Base-by-base conservation (phyloP, 805 yeast genomes). In the Torulaspora delbrueckii region DNA sequence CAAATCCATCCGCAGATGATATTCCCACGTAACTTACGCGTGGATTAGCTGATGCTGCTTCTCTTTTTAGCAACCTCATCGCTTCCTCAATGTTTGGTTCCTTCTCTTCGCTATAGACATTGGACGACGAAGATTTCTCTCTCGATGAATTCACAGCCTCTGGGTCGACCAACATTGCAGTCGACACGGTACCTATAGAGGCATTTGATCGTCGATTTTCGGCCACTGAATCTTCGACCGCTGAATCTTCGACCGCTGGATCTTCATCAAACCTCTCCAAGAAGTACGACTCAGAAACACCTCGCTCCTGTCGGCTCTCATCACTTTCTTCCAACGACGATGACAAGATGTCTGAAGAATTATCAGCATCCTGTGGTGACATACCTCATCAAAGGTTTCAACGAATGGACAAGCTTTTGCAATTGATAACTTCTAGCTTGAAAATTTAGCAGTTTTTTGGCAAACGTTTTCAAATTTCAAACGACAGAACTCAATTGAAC, bases 41-140 rank as follows among this genome's bases (percentile, higher is more conserved):
- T 19, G 53, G 49, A 9, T 37, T 40, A 2, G 31, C 26, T 1
- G 27, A 22, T 2, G 40, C 36, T 37, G 50, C 56, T 31, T 59
- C 62, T 18, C 45, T 43, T 42, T 48, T 57, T 24, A 60, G 45
- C 4, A 53, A 39, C 30, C 51, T 43, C 1, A 57, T 63, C 5
- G 66, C 66, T 30, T 59, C 57, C 26, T 57, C 64, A 16, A 61
- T 52, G 27, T 52, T 51, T 8, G 62, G 60, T 24, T 52, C 60
- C 12, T 48, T 33, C 5, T 54, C 46, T 7, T 48, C 48, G 14
- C 48, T 45, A 36, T 51, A 46, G 10, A 37, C 37, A 9, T 24
- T 36, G 3, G 46, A 40, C 4, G 35, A 42, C 18, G 41, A 37
- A 19, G 50, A 30, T 18, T 43, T 28, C 9, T 16, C 31, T 14